Evolutionary conservation across 441 rosid species (phyloP), one percentile per base, ranked within the genome.

Genomic region (Monsonia emarginata): DNA sequence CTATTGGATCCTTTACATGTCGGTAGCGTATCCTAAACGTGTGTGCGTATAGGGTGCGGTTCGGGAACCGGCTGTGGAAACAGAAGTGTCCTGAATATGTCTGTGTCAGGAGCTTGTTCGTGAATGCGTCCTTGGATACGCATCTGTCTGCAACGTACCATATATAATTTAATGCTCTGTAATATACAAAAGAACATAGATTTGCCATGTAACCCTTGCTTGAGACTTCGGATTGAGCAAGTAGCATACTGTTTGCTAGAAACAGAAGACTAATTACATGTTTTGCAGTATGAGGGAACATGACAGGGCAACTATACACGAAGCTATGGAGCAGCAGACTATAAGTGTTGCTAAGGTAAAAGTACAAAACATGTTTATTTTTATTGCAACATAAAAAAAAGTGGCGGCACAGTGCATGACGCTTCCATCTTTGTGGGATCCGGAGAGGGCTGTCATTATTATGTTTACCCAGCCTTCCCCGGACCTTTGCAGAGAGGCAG

Each of bases 311-410:
- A 88, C 96, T 56, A 94, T 94, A 84, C 98, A 94, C 8, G 99
- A 94, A 73, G 99, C 96, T 70, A 94, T 94, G 99, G 99, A 94
- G 82, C 99, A 94, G 82, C 99, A 94, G 84, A 91, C 96, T 10
- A 91, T 94, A 79, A 94, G 97, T 67, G 84, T 94, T 67, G 99
- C 97, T 27, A 91, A 94, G 96, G 99, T 85, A 74, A 54, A 69
- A 38, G 99, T 85, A 74, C 48, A 69, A 38, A 5, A 65, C 38
- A 48, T 65, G 68, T 24, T 24, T 24, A 10, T 10, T 57, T 57
- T 57, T 18, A 46, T 46, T 46, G 14, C 54, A 16, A 46, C 10
- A 36, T 36, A 36, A 36, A 36, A 36, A 7, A 6, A 9, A 2
- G 14, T 36, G 42, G 42, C 42, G 42, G 42, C 42, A 11, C 13